Evolutionary conservation across 2,329 filamentous ascomycete genomes (phyloP), one percentile per base, ranked within the genome.

Genomic region (Fusarium transvaalense): DNA sequence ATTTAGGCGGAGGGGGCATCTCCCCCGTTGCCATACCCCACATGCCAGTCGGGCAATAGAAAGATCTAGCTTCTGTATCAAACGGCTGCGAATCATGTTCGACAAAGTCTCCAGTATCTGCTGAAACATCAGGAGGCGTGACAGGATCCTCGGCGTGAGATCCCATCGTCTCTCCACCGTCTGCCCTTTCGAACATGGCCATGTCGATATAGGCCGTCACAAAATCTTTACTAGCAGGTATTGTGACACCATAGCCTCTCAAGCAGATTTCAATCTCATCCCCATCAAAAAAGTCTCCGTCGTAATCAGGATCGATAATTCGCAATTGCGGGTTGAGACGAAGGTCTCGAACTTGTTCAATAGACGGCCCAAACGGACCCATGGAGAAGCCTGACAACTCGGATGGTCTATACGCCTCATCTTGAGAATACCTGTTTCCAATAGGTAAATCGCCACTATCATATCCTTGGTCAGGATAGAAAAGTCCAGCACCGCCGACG

Each of bases 341-440:
- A 4, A 38, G 10, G 32, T 61, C 58, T 17, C 58, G 10, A 5
- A 43, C 34, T 21, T 61, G 43, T 32, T 61, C 56, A 1, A 61
- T 32, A 1, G 43, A n/a, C 0, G 58, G 58, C 0, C 56, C 58
- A 1, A 61, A 61, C 2, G 58, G 58, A 1, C 58, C 58, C 37
- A 61, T 61, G 0, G 58, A 61, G 10, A 61, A 61, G 1, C 58
- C 58, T 2, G 58, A 61, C 56, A 61, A 45, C 2, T 61, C 45
- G 0, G 56, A 9, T n/a, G 56, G 58, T 9, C 21, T 53, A 17
- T 61, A 61, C 1, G 27, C n/a, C 13, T 61, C 56, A 4, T n/a
- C 31, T 1, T 32, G 21, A 14, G 38, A 2, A 6, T 10, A 34
- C 0, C 56, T 34, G 0, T 61, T 61, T 4, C 58, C 58, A 12